Conservation (phyloP, 176 grass and related monocot species). For the Cenchrus fungigraminus region DNA sequence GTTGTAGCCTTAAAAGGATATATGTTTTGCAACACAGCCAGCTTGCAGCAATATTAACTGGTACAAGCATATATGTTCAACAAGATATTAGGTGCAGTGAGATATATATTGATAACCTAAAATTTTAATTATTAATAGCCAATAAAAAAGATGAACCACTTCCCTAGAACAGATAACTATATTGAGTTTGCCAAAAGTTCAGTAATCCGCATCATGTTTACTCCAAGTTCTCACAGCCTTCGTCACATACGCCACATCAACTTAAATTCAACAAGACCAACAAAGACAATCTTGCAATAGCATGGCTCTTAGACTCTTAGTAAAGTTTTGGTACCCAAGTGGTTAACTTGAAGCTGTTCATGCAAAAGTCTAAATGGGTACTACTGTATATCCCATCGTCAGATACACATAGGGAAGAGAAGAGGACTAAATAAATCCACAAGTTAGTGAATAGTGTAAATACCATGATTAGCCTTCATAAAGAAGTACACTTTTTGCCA, state of each 20-base stretch:
- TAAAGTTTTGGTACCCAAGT: conserved; percentile 12
- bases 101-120: background rate
- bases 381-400: background rate
- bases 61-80: background rate
- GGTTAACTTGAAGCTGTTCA: conserved; percentile 24
- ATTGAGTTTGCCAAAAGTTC: background rate
- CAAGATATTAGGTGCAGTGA: background rate
- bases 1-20: background rate
- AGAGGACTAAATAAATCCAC: conserved; percentile 5
- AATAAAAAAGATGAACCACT: conserved; percentile 20
- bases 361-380: background rate
- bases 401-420: background rate
- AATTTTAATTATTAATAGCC: conserved; percentile 20
- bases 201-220: conserved; percentile 39
- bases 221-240: conserved; percentile 85
- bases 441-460: conserved; percentile 17
- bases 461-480: conserved; percentile 10
- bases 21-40: too few relatives aligned
- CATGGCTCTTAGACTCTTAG: conserved; percentile 11
- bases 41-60: too few relatives aligned
- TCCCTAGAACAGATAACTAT: conserved; percentile 9
- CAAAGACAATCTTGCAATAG: conserved; percentile 69
- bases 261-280: conserved; percentile 80
- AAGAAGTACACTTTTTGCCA: background rate
- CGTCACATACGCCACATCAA: conserved; percentile 76